Evolutionary conservation across 805 yeast species (phyloP), one percentile per base, ranked within the genome.

Genomic region (Nadsonia fulvescens): DNA sequence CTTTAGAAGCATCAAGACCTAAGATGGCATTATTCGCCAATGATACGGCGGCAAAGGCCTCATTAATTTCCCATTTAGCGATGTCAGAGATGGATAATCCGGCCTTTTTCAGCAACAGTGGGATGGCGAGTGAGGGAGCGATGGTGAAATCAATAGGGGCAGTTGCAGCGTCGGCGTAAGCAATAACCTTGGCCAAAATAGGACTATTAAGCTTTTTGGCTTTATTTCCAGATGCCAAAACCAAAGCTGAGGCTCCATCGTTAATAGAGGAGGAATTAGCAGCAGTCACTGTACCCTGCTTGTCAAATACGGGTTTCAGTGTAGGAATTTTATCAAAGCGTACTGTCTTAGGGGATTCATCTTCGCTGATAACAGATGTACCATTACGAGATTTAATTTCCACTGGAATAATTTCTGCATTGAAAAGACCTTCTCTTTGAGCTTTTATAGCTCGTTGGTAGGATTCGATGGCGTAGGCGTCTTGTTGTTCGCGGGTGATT

Each of bases 151-250:
- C 93, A 36, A 72, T 64, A 37, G 95, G 95, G 17, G 69, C 66
- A 42, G 79, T 79, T 25, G 93, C 95, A 39, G 93, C 94, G 52
- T 86, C 96, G 51, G 91, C 94, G 82, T 91, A 83, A 29, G 93
- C 89, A 27, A 65, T 45, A 40, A 83, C 67, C 48, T 68, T 67
- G 34, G 91, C 95, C 30, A 70, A 40, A 32, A 83, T 56, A 43
- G 59, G 74, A 43, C 79, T 58, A 17, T 71, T 70, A 42, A 76
- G 63, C 57, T 77, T 83, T 48, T 69, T 68, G 38, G 79, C 63
- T 54, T 76, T 76, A 32, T 58, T 60, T 44, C 69, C 93, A 29
- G 91, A 73, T 27, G 82, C 86, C 39, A 83, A 58, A 14, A 86
- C 62, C 20, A 86, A 60, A 23, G 94, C 94, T 31, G 95, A 91